phyloP scores from a whole-genome alignment of 2,329 filamentous ascomycete genomes.

The Verticillium tricorpus region DNA sequence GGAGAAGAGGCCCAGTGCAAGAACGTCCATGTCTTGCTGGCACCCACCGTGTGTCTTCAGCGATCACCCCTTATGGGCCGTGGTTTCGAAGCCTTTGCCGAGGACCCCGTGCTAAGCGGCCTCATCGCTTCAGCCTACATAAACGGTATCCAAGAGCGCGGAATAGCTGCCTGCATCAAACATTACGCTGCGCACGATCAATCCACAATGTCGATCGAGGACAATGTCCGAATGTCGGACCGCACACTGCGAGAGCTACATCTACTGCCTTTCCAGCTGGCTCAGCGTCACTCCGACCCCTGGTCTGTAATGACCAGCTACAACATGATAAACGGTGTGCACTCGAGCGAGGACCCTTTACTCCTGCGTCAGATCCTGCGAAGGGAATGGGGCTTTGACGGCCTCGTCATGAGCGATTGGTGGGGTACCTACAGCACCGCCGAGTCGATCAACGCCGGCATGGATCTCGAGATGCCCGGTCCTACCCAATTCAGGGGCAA shows the following conservation, averaged over 20 bases:
- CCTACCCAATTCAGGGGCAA: conserved; percentile 2
- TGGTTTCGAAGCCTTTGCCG: conserved; percentile 61
- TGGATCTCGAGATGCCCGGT: conserved; percentile 33
- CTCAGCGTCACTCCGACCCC: conserved; percentile 49
- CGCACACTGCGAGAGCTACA: conserved; percentile 60
- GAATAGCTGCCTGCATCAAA: conserved; percentile 26
- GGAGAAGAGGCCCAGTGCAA: conserved; percentile 30
- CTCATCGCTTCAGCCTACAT: conserved; percentile 21
- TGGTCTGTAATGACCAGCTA: conserved; percentile 56
- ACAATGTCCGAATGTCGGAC: conserved; percentile 42
- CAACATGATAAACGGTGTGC: conserved; percentile 41
- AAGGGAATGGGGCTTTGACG: conserved; percentile 9
- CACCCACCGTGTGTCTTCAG: conserved; percentile 60
- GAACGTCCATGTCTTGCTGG: conserved; percentile 53
- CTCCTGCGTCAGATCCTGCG: conserved; percentile 6
- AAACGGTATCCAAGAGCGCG: conserved; percentile 23
- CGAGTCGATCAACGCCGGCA: conserved; percentile 14
- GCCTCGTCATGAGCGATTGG: conserved; percentile 13
- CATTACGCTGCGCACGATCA: conserved; percentile 41
- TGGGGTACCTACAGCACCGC: conserved; percentile 22
- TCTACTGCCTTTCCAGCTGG: conserved; percentile 59
- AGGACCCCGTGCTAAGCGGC: conserved; percentile 33
- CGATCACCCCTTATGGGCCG: conserved; percentile 57
- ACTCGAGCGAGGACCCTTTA: conserved; percentile 18
- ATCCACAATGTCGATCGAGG: conserved; percentile 42